phyloP scores from a whole-genome alignment of 148 eudicot species.

The Persicaria maculosa region DNA sequence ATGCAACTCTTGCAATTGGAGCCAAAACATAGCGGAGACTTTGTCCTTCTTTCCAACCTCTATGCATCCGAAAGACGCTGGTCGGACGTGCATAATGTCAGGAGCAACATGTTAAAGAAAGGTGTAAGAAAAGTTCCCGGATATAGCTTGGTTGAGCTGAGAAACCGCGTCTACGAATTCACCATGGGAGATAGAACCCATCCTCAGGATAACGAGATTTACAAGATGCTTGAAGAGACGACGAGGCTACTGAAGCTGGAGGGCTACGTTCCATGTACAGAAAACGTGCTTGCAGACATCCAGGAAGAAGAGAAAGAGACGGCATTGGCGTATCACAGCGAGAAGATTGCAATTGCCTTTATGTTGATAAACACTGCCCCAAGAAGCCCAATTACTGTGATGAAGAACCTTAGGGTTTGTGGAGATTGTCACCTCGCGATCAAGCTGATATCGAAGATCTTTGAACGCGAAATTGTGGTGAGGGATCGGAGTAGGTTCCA shows the following conservation, averaged over 20 bases:
- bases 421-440: slow-evolving; percentile 70
- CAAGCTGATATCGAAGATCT: slow-evolving; percentile 55
- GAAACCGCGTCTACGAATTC: slow-evolving; percentile 57
- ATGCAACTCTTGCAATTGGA: slow-evolving; percentile 40
- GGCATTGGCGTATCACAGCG: slow-evolving; percentile 69
- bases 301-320: slow-evolving; percentile 89
- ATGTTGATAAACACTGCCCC: slow-evolving; percentile 57
- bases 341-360: slow-evolving; percentile 82
- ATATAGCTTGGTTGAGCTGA: slow-evolving; percentile 57
- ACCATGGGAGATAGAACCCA: slow-evolving; percentile 77
- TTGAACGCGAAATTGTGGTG: slow-evolving; percentile 53
- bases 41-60: slow-evolving; percentile 69
- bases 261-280: slow-evolving; percentile 58
- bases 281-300: slow-evolving; percentile 68
- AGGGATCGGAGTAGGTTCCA: slow-evolving; percentile 86
- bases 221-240: slow-evolving; percentile 51
- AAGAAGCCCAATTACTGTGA: slow-evolving; percentile 44
- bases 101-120: slow-evolving; percentile 46
- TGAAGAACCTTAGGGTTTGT: slow-evolving; percentile 81
- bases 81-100: slow-evolving; percentile 57
- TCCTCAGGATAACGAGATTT: slow-evolving; percentile 47
- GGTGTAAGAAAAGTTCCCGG: slow-evolving; percentile 66
- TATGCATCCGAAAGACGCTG: slow-evolving; percentile 72
- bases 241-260: slow-evolving; percentile 47
- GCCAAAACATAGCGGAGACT: slow-evolving; percentile 77